A percentile compares a stretch with the other conserved stretches of the same genome.
phyloP scores from a whole-genome alignment of 768 basidiomycete species.

The Collybiopsis confluens region DNA sequence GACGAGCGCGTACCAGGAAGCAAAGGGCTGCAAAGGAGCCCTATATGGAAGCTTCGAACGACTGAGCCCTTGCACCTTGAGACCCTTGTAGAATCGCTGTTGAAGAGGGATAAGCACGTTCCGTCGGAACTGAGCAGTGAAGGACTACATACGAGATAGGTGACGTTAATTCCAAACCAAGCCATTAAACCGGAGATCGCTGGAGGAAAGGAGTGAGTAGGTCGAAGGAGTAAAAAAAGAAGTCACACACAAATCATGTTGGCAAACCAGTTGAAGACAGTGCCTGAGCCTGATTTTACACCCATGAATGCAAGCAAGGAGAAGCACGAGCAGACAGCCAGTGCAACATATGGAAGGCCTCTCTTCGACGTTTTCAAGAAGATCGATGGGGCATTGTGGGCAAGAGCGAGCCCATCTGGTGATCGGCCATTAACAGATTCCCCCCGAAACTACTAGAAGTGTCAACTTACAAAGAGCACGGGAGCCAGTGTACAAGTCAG shows the following conservation, averaged over 20 bases:
- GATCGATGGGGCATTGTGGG: constrained; percentile 78
- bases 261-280: constrained; percentile 77
- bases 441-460: background rate
- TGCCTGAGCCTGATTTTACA: constrained; percentile 56
- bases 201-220: constrained; percentile 37
- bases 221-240: constrained; percentile 31
- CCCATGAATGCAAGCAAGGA: constrained; percentile 81
- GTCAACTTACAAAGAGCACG: constrained; percentile 69
- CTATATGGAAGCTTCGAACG: constrained; percentile 67
- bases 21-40: constrained; percentile 61
- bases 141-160: constrained; percentile 39
- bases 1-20: constrained; percentile 54
- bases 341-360: constrained; percentile 75
- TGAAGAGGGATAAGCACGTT: background rate
- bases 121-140: no score
- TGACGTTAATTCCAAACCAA: constrained; percentile 75
- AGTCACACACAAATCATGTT: constrained; percentile 57
- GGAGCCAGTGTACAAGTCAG: constrained; percentile 89
- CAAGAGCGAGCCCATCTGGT: constrained; percentile 72
- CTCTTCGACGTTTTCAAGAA: constrained; percentile 64
- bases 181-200: constrained; percentile 58
- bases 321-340: constrained; percentile 68
- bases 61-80: constrained; percentile 76
- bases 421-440: background rate
- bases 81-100: constrained; percentile 78